Conservation (phyloP, 129 eudicot genomes). For the Tanacetum coccineum region DNA sequence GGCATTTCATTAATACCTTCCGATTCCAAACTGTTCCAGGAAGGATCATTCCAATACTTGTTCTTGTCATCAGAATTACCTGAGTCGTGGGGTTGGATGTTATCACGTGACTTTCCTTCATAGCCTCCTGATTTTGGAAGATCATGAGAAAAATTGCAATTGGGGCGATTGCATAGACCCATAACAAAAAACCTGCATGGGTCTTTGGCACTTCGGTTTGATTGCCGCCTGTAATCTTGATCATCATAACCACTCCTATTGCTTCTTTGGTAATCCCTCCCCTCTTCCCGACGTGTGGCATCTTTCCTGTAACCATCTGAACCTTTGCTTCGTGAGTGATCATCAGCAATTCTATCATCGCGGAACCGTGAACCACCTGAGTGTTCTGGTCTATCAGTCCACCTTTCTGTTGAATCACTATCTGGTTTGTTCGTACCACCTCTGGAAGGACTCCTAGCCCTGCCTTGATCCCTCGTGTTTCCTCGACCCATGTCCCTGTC, state of each 20-base stretch:
- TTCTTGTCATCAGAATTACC: conserved; percentile 26
- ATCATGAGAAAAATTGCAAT: conserved; percentile 75
- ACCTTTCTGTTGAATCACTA: no score
- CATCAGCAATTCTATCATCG: conserved; percentile 26
- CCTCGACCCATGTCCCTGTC: conserved; percentile 42
- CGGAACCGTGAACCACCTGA: conserved; percentile 25
- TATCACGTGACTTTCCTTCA: conserved; percentile 28
- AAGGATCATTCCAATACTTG: conserved; percentile 47
- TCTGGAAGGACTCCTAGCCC: conserved; percentile 16
- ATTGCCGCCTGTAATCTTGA: conserved; percentile 44
- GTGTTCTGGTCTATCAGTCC: conserved; percentile 4
- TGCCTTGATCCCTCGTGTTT: conserved; percentile 5
- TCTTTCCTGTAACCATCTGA: conserved; percentile 23
- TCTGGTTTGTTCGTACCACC: no score
- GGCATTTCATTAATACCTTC: conserved; percentile 14
- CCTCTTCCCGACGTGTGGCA: conserved; percentile 12
- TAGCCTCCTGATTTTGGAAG: conserved; percentile 26
- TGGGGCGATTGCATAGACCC: conserved; percentile 65
- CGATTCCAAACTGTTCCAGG: conserved; percentile 35
- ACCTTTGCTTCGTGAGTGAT: conserved; percentile 20
- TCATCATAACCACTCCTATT: conserved; percentile 32
- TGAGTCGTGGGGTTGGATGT: not conserved
- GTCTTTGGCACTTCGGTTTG: conserved; percentile 30
- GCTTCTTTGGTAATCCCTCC: conserved; percentile 27
- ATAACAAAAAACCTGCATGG: conserved; percentile 61